A percentile compares a stretch with the other conserved stretches of the same genome.
Evolutionary conservation across 1,139 yeast species (phyloP).

Genomic region (Geotrichum histeridarum): DNA sequence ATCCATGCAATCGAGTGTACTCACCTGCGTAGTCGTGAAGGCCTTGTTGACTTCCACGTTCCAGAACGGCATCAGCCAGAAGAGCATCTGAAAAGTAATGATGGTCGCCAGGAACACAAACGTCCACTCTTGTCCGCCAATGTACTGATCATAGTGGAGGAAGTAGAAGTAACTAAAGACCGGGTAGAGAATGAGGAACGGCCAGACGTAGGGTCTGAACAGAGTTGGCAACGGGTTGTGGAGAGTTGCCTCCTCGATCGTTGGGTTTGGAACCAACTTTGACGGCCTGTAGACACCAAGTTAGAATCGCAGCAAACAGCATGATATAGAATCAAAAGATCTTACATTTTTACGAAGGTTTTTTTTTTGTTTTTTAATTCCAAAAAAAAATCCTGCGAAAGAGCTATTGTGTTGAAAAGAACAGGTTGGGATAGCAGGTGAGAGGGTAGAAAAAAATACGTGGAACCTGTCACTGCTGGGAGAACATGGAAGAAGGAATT

Average conservation of each 20-base stretch:
- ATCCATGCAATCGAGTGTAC: not conserved
- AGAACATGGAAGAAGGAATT: not conserved
- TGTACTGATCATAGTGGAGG: conserved; percentile 69
- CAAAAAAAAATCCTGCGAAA: not conserved
- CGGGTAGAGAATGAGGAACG: conserved; percentile 78
- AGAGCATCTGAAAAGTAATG: conserved; percentile 63
- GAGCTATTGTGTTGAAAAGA: not conserved
- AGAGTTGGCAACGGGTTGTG: conserved; percentile 61
- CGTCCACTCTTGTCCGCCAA: conserved; percentile 77
- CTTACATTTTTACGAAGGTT: too few relatives aligned
- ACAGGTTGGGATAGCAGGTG: not conserved
- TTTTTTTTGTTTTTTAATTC: too few relatives aligned
- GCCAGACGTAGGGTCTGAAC: conserved; percentile 76
- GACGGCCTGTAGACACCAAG: conserved; percentile 13
- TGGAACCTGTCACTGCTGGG: not conserved
- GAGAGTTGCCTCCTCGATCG: conserved; percentile 61
- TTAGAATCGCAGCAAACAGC: not conserved
- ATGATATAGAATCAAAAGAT: too few relatives aligned
- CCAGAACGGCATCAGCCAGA: conserved; percentile 96
- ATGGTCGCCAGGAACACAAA: conserved; percentile 77
- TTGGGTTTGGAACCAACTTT: conserved; percentile 44
- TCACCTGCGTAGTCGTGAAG: conserved; percentile 58
- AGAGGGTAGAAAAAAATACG: not conserved
- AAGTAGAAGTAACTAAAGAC: conserved; percentile 61
- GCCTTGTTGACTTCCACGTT: conserved; percentile 62